Evolutionary conservation across 2,329 filamentous ascomycete species (phyloP).

Genomic region (Arthrobotrys pseudoclavata): DNA sequence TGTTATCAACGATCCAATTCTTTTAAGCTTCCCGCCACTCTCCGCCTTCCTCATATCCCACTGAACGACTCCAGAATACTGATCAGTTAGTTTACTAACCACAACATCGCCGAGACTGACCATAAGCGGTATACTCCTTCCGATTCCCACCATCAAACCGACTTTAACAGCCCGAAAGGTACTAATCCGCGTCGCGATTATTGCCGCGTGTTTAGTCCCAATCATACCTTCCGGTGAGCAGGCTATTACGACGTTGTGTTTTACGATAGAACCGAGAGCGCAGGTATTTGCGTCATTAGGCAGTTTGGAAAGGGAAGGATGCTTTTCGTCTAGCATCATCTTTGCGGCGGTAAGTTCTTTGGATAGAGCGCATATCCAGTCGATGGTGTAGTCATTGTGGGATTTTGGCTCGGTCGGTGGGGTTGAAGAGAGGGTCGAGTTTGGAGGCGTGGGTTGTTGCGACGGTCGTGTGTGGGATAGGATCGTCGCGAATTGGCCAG

Average conservation of each 20-base stretch:
- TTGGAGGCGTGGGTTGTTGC: not conserved
- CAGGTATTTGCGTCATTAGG: constrained; percentile 61
- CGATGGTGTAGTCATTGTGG: constrained; percentile 45
- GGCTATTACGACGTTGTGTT: constrained; percentile 65
- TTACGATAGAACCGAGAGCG: constrained; percentile 62
- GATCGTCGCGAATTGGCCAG: no score
- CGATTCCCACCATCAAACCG: constrained; percentile 69
- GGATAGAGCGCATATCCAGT: constrained; percentile 59
- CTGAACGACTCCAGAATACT: constrained; percentile 4
- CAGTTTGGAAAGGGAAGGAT: constrained; percentile 33
- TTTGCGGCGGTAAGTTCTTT: constrained; percentile 55
- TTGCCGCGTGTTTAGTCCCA: constrained; percentile 65
- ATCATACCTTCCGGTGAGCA: constrained; percentile 64
- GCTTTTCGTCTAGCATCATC: constrained; percentile 61
- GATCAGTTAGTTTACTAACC: not conserved
- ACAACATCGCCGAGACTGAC: constrained; percentile 42
- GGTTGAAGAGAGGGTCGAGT: no score
- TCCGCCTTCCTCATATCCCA: constrained; percentile 17
- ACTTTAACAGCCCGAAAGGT: constrained; percentile 66
- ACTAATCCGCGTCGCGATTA: constrained; percentile 64
- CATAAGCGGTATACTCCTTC: constrained; percentile 63
- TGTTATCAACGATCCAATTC: not conserved
- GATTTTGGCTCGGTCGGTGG: not conserved
- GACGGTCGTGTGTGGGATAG: no score
- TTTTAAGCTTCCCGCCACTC: not conserved